These are phyloP conservation scores for Apiospora arundinis DNA, from an alignment of 2,329 filamentous ascomycete genomes.

Conservation along the genomic window DNA sequence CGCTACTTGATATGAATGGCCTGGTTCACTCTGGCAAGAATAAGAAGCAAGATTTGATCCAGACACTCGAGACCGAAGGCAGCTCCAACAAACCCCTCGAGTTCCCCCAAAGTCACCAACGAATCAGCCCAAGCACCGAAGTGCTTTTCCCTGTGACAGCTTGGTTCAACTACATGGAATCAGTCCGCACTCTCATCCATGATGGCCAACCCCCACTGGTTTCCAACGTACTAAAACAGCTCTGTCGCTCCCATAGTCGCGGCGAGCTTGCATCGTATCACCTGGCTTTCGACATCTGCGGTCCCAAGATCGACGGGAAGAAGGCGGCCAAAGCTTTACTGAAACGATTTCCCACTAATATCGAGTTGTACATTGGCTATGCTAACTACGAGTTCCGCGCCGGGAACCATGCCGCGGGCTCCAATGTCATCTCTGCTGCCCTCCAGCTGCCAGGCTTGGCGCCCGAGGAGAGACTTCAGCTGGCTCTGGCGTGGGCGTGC, in stretches of 20 bases:
- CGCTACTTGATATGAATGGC: slow-evolving; percentile 51
- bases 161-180: slow-evolving; percentile 53
- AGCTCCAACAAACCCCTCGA: slow-evolving; percentile 26
- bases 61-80: slow-evolving; percentile 12
- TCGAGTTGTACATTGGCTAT: slow-evolving; percentile 80
- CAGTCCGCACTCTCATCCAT: slow-evolving; percentile 30
- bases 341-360: slow-evolving; percentile 68
- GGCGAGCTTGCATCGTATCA: slow-evolving; percentile 70
- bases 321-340: slow-evolving; percentile 77
- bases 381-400: slow-evolving; percentile 71
- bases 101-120: slow-evolving; percentile 33
- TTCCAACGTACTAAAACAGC: slow-evolving; percentile 59
- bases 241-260: slow-evolving; percentile 55
- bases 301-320: slow-evolving; percentile 61
- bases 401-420: slow-evolving; percentile 62
- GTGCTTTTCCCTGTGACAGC: slow-evolving; percentile 54
- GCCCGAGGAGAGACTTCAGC: slow-evolving; percentile 39
- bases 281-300: slow-evolving; percentile 68
- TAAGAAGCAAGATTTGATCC: slow-evolving; percentile 12
- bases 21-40: slow-evolving; percentile 37
- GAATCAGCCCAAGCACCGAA: slow-evolving; percentile 44
- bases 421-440: slow-evolving; percentile 71
- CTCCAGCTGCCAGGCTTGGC: slow-evolving; percentile 45
- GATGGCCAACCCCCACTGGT: slow-evolving; percentile 54
- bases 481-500: slow-evolving; percentile 73